Evolutionary conservation across 2,329 filamentous ascomycete species (phyloP).

Genomic region (Aspergillus oerlinghausenensis): DNA sequence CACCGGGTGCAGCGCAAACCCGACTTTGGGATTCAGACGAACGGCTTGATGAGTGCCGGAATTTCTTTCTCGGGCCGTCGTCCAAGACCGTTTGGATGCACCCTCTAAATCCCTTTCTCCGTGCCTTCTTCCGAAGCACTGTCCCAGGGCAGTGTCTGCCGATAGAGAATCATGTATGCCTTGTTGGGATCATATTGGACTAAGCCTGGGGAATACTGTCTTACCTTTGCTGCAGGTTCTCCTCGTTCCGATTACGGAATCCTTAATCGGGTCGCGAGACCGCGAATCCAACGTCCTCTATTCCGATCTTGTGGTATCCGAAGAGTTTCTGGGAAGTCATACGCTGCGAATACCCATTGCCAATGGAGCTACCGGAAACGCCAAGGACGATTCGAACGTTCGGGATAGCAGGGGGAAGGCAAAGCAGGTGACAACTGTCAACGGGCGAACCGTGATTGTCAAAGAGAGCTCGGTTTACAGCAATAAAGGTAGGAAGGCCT

Average conservation of each 20-base stretch:
- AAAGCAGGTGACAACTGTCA: constrained; percentile 87
- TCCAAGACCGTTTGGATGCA: constrained; percentile 69
- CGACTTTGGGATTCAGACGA: constrained; percentile 17
- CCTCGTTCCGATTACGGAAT: constrained; percentile 88
- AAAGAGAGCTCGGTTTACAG: constrained; percentile 92
- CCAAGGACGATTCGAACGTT: constrained; percentile 59
- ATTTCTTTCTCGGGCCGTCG: constrained; percentile 30
- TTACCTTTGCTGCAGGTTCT: constrained; percentile 56
- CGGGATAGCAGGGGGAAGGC: constrained; percentile 89
- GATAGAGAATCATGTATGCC: constrained; percentile 72
- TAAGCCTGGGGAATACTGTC: constrained; percentile 10
- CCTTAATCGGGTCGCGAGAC: constrained; percentile 82
- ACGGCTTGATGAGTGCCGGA: constrained; percentile 38
- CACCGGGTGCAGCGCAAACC: constrained; percentile 19
- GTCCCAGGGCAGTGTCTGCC: constrained; percentile 87
- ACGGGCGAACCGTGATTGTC: constrained; percentile 87
- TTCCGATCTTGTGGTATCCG: constrained; percentile 76
- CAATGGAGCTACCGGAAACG: constrained; percentile 39
- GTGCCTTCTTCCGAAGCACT: constrained; percentile 97
- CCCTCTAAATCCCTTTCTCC: constrained; percentile 97
- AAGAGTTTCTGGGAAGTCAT: constrained; percentile 96
- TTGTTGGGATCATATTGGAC: constrained; percentile 4
- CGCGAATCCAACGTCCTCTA: constrained; percentile 73
- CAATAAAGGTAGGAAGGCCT: constrained; percentile 72
- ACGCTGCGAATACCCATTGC: constrained; percentile 74